These are phyloP conservation scores for Schoenoplectus tabernaemontani DNA, from an alignment of 202 grass and related monocot genomes.

Conservation along the genomic window DNA sequence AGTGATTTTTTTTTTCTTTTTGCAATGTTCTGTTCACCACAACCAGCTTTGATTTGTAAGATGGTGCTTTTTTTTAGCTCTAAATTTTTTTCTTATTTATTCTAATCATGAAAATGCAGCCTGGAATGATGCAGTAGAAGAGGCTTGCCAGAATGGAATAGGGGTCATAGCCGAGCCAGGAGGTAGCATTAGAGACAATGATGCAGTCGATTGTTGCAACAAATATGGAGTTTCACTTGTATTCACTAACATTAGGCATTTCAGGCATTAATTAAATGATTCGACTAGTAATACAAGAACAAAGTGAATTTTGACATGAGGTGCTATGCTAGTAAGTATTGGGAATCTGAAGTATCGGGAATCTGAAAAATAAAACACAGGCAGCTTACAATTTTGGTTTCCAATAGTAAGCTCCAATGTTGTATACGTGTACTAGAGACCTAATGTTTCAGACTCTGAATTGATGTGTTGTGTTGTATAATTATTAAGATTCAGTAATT, in stretches of 20 bases:
- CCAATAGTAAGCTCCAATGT: constrained; percentile 1
- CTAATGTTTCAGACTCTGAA: background rate
- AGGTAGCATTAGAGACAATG: constrained; percentile 72
- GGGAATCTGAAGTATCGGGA: background rate
- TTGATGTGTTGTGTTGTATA: background rate
- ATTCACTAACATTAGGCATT: constrained; percentile 85
- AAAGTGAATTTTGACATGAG: background rate
- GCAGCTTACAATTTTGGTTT: constrained; percentile 23
- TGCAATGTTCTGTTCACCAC: background rate
- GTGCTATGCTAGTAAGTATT: background rate
- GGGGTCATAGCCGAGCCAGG: constrained; percentile 62
- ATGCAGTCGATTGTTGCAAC: constrained; percentile 83
- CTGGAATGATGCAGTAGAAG: constrained; percentile 88
- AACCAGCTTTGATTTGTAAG: background rate
- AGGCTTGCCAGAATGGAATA: constrained; percentile 62
- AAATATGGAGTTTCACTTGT: constrained; percentile 86
- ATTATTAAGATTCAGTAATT: too few relatives aligned
- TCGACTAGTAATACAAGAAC: background rate
- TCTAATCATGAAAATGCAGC: constrained; percentile 31
- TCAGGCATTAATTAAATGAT: constrained; percentile 47
- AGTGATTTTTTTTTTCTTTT: background rate
- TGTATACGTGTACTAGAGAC: background rate
- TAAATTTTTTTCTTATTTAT: background rate
- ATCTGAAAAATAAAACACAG: background rate
- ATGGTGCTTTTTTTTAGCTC: background rate